These are phyloP conservation scores for Acanthamoeba royreba DNA, from an alignment of 208 protist species.

Conservation along the genomic window DNA sequence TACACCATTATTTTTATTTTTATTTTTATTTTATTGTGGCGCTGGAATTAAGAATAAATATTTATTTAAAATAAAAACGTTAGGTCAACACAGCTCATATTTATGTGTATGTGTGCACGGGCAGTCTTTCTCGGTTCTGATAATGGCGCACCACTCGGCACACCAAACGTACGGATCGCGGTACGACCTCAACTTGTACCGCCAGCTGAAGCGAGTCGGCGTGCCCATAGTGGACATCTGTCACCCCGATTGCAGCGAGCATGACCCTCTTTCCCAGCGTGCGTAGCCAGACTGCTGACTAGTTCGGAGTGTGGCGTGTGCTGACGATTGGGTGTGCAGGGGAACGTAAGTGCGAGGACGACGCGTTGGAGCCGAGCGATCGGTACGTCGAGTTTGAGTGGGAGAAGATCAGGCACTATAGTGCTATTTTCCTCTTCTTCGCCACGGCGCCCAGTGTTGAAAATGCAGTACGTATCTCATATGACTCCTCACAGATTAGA, in stretches of 20 bases:
- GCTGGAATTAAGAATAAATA: background rate
- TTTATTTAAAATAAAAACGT: background rate
- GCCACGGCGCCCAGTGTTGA: background rate
- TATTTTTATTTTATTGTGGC: background rate
- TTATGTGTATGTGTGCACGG: background rate
- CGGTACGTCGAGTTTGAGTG: background rate
- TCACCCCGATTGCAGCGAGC: background rate
- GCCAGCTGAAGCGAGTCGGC: background rate
- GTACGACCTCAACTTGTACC: background rate
- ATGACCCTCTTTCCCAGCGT: background rate
- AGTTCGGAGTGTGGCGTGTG: background rate
- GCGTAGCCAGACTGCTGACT: background rate
- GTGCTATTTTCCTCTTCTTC: conserved; percentile 14
- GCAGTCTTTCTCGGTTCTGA: background rate
- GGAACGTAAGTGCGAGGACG: background rate
- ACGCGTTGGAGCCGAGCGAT: background rate
- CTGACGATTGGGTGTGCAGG: background rate
- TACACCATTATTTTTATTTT: background rate
- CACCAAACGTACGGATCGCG: background rate
- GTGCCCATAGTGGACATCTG: background rate
- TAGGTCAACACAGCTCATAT: background rate
- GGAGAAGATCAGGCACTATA: background rate
- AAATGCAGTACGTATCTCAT: background rate
- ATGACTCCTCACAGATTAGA: background rate
- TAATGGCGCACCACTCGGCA: background rate